Percentiles rank a stretch among this genome's conserved stretches.
Evolutionary conservation across 2,329 filamentous ascomycete species (phyloP).

Genomic region (Calonectria fujianensis): DNA sequence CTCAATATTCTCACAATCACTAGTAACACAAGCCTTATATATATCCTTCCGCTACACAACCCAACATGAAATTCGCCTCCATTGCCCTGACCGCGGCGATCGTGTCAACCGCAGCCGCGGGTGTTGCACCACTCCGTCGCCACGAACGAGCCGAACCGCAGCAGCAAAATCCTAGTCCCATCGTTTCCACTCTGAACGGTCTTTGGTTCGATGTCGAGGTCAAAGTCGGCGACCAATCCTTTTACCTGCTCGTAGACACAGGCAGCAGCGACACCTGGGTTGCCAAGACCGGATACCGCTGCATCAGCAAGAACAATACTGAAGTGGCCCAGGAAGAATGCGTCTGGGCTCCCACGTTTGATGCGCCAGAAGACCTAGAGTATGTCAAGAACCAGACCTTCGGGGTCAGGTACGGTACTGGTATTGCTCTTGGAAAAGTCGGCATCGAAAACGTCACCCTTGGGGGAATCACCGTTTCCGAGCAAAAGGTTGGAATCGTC

Average conservation of each 20-base stretch:
- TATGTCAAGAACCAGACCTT: constrained; percentile 55
- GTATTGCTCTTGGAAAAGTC: constrained; percentile 47
- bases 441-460: constrained; percentile 45
- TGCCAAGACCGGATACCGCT: constrained; percentile 42
- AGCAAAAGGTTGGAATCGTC: constrained; percentile 49
- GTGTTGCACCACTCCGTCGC: constrained; percentile 38
- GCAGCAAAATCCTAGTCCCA: constrained; percentile 23
- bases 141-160: constrained; percentile 14
- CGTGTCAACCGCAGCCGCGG: constrained; percentile 5
- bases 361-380: constrained; percentile 29
- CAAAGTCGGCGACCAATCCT: constrained; percentile 43
- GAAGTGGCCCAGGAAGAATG: constrained; percentile 39
- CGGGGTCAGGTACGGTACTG: constrained; percentile 47
- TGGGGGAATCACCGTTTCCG: constrained; percentile 45
- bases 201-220: constrained; percentile 49
- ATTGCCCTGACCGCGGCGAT: constrained; percentile 13
- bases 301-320: constrained; percentile 33
- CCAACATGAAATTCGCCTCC: constrained; percentile 19
- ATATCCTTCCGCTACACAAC: neutral
- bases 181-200: constrained; percentile 38
- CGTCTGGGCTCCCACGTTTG: constrained; percentile 39
- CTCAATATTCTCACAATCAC: neutral
- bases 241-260: constrained; percentile 45
- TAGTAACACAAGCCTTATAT: neutral
- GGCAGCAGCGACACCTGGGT: constrained; percentile 48